Base-by-base conservation (phyloP, 495 filamentous ascomycete genomes). In the Daldinia grandis region DNA sequence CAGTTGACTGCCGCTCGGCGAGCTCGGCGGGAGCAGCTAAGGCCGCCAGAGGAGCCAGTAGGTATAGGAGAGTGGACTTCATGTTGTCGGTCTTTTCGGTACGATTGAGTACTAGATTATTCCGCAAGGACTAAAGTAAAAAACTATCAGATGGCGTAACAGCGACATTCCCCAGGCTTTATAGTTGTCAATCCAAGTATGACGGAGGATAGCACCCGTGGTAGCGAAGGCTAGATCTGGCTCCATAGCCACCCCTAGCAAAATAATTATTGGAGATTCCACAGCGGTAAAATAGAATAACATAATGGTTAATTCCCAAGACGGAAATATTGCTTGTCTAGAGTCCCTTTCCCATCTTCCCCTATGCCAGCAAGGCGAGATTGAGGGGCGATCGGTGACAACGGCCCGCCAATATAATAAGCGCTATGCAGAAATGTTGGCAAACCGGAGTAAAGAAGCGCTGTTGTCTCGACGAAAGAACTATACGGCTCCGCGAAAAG, bases 11-110 rank as follows among this genome's bases (percentile, higher is more conserved):
- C 27, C 82, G 77, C 27, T 67, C 51, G 44, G 76, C 75, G 57
- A 81, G 47, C 56, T 79, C 78, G 50, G 68, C 30, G 27, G 72
- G 74, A 58, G 76, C 66, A 28, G 79, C 72, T 37, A 77, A 72
- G 4, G 79, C 78, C 21, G 75, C 75, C 51, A 78, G 30, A 54
- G 74, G 79, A 49, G 76, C 76, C 47, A 82, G 59, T 0, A 82
- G 74, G 47, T 76, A 55, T 50, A 81, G 62, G 58, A 82, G 75
- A 64, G 61, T 55, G 55, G 79, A 76, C 76, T 82, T 83, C 81
- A 83, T 83, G 49, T 80, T 59, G 28, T 62, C 51, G 44, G 61
- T 59, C 28, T 74, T 62, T 38, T 72, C 54, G 51, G 37, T 21
- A 58, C 49, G 10, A 10, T 47, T 42, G 14, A 28, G 30, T 40